phyloP scores from a whole-genome alignment of 805 yeast genomes.

The Yarrowia porcina region DNA sequence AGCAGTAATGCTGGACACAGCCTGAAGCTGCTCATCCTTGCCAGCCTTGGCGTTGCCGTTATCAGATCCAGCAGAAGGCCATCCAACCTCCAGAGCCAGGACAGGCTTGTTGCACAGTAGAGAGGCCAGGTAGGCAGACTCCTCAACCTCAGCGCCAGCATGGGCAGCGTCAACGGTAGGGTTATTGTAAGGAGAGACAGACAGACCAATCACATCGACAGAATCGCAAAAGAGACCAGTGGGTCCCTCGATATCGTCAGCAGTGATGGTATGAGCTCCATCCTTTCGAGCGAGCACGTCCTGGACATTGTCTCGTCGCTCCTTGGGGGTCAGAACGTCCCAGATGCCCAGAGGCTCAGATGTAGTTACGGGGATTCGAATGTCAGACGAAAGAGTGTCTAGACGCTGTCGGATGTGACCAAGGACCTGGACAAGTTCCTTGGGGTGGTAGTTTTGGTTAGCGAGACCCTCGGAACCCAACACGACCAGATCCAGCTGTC shows the following conservation, averaged over 20 bases:
- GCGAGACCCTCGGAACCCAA: slow-evolving; percentile 21
- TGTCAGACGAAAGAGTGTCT: background rate
- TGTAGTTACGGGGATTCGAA: slow-evolving; percentile 16
- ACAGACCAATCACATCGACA: slow-evolving; percentile 21
- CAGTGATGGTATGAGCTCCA: background rate
- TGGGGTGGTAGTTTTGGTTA: slow-evolving; percentile 24
- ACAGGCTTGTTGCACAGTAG: slow-evolving; percentile 24
- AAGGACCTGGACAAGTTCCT: slow-evolving; percentile 16
- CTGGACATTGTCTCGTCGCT: slow-evolving; percentile 15
- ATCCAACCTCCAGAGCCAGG: slow-evolving; percentile 18
- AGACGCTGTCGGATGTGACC: background rate
- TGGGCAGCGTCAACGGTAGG: background rate
- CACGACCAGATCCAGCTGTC: slow-evolving; percentile 18
- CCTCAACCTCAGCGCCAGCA: slow-evolving; percentile 14
- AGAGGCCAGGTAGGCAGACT: slow-evolving; percentile 21
- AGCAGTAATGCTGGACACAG: slow-evolving; percentile 4
- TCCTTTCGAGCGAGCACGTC: background rate
- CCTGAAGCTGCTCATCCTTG: slow-evolving; percentile 18
- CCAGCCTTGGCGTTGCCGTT: slow-evolving; percentile 24
- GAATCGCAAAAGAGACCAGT: slow-evolving; percentile 15
- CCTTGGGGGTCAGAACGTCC: slow-evolving; percentile 20
- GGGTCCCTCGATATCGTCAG: slow-evolving; percentile 12
- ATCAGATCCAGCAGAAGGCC: slow-evolving; percentile 13
- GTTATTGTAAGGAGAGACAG: slow-evolving; percentile 11
- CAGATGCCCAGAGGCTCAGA: slow-evolving; percentile 22